phyloP scores from a whole-genome alignment of 768 basidiomycete genomes.

The Boletus eberwhitei region DNA sequence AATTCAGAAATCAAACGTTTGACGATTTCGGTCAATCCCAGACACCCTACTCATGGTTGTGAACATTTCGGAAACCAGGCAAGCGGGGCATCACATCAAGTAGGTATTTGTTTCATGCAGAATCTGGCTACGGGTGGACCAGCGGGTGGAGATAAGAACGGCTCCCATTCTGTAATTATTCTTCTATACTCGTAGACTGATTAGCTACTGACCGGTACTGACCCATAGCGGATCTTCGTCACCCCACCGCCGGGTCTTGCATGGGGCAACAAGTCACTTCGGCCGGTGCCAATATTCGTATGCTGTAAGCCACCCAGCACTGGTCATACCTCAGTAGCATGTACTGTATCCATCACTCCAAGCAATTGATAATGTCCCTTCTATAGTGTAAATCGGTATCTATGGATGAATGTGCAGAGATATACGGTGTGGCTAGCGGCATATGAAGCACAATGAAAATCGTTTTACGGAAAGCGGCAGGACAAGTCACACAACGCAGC shows the following conservation, averaged over 20 bases:
- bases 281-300: too few species aligned
- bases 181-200: too few species aligned
- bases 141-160: background rate
- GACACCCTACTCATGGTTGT: background rate
- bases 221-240: too few species aligned
- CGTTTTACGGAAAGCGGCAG: background rate
- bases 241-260: too few species aligned
- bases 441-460: background rate
- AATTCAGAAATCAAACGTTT: background rate
- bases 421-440: background rate
- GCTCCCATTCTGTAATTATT: too few species aligned
- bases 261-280: too few species aligned
- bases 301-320: too few species aligned
- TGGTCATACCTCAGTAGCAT: background rate
- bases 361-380: background rate
- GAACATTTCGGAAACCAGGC: background rate
- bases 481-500: background rate
- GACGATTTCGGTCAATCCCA: background rate
- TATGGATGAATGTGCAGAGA: constrained; percentile 7
- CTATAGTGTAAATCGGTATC: constrained; percentile 2
- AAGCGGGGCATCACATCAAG: background rate
- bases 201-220: too few species aligned
- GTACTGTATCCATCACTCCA: background rate
- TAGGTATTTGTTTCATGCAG: background rate
- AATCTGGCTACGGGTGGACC: background rate